These are phyloP conservation scores for Handroanthus guayacan DNA, from an alignment of 257 asterid species.

Conservation along the genomic window DNA sequence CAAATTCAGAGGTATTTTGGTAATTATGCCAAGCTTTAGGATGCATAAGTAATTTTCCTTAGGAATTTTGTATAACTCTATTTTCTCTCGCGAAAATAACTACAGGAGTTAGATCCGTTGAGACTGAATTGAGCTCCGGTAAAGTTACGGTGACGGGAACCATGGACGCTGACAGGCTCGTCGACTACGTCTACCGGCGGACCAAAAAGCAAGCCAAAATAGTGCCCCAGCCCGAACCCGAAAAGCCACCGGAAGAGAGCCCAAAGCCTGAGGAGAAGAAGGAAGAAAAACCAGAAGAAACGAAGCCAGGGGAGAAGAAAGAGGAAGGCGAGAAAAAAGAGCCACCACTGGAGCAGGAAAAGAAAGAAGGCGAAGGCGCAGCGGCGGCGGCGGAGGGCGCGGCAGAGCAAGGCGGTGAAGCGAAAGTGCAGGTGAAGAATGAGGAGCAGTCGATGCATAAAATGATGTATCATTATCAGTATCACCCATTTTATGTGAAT, in stretches of 20 bases:
- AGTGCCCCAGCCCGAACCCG: conserved; percentile 67
- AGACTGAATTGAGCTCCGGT: conserved; percentile 69
- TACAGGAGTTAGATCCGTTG: conserved; percentile 79
- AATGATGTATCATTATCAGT: conserved; percentile 52
- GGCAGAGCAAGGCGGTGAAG: conserved; percentile 42
- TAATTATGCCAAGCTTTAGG: too few species aligned
- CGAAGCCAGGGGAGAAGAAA: conserved; percentile 57
- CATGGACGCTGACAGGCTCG: conserved; percentile 74
- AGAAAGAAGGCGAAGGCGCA: conserved; percentile 29
- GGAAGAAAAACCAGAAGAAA: conserved; percentile 43
- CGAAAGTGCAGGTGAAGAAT: conserved; percentile 37
- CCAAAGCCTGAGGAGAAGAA: conserved; percentile 59
- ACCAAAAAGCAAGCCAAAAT: conserved; percentile 86
- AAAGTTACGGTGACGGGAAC: conserved; percentile 81
- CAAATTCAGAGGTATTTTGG: too few species aligned
- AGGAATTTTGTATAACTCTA: neutral
- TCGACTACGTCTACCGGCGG: conserved; percentile 78
- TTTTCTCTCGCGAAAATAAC: neutral
- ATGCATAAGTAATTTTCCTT: neutral
- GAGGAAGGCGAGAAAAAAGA: conserved; percentile 41
- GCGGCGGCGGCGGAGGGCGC: conserved; percentile 22
- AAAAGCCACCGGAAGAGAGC: conserved; percentile 50
- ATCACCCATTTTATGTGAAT: conserved; percentile 62
- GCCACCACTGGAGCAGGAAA: conserved; percentile 39
- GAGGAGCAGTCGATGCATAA: conserved; percentile 42